phyloP scores from a whole-genome alignment of 495 filamentous ascomycete species.

The Geoglossum glabrum region DNA sequence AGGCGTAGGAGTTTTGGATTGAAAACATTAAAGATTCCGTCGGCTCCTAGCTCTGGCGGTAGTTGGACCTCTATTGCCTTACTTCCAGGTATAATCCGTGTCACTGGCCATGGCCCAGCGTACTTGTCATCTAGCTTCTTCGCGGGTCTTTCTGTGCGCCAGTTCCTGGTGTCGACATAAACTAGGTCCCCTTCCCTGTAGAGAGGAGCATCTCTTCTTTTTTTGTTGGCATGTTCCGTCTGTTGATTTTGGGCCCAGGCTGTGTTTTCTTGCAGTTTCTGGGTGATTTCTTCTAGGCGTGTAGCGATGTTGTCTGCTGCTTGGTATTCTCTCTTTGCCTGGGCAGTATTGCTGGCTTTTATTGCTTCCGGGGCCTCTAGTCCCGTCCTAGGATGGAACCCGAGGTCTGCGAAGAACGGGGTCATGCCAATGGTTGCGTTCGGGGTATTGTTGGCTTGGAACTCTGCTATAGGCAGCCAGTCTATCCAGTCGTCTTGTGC shows the following conservation, averaged over 20 bases:
- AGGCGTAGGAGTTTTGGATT: too few relatives aligned
- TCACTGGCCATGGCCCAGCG: too few relatives aligned
- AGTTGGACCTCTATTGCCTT: too few relatives aligned
- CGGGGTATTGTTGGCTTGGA: conserved; percentile 10
- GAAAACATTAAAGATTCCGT: too few relatives aligned
- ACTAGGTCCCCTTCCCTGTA: background rate
- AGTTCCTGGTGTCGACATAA: background rate
- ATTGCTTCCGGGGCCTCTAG: background rate
- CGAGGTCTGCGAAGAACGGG: background rate
- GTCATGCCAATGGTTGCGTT: background rate
- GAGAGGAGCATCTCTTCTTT: background rate
- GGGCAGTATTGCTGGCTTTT: too few relatives aligned
- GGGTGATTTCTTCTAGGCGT: background rate
- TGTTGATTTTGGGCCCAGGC: too few relatives aligned
- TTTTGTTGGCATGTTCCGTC: background rate
- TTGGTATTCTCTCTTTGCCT: too few relatives aligned
- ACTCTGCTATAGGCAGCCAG: conserved; percentile 9
- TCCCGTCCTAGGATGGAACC: background rate
- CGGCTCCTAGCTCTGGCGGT: too few relatives aligned
- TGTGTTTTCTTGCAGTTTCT: background rate
- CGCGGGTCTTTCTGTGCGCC: background rate
- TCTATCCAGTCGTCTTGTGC: conserved; percentile 7
- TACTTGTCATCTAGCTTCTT: conserved; percentile 1
- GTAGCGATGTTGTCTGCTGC: background rate
- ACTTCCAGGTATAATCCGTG: too few relatives aligned